Conservation (phyloP, 768 basidiomycete genomes). For the Pisolithus orientalis region DNA sequence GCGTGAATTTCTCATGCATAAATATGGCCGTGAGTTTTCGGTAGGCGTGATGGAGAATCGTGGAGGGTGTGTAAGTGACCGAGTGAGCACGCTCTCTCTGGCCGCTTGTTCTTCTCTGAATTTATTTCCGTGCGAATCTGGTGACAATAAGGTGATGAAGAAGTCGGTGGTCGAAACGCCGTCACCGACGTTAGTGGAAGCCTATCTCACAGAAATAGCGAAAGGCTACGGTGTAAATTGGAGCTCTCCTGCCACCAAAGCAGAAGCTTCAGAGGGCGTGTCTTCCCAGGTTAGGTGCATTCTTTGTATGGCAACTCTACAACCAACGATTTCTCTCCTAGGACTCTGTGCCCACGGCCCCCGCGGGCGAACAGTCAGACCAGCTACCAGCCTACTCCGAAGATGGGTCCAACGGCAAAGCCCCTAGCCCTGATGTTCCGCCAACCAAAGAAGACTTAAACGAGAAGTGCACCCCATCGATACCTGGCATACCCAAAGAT, state of each 20-base stretch:
- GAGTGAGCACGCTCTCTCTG: conserved; percentile 44
- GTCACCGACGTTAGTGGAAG: conserved; percentile 69
- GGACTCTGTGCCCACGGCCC: background rate
- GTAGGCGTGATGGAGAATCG: conserved; percentile 81
- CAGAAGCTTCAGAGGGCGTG: conserved; percentile 27
- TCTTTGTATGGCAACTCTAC: background rate
- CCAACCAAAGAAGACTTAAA: conserved; percentile 40
- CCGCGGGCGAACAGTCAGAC: conserved; percentile 8
- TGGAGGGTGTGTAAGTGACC: conserved; percentile 72
- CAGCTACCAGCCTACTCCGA: conserved; percentile 24
- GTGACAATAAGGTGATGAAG: conserved; percentile 51
- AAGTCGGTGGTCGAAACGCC: conserved; percentile 73
- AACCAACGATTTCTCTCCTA: conserved; percentile 1
- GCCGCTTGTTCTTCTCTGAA: background rate
- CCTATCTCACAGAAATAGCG: conserved; percentile 84
- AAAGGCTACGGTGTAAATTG: conserved; percentile 78
- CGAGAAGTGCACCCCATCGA: conserved; percentile 15
- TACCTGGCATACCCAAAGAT: conserved; percentile 9
- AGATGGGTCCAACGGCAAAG: conserved; percentile 5
- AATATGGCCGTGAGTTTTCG: conserved; percentile 90
- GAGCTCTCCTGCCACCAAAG: conserved; percentile 33
- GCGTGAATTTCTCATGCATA: conserved; percentile 92
- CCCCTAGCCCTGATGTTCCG: conserved; percentile 43
- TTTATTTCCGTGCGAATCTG: background rate
- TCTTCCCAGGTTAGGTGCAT: conserved; percentile 32